Evolutionary conservation across 345 rosid genomes (phyloP).

Genomic region (Pistacia integerrima): DNA sequence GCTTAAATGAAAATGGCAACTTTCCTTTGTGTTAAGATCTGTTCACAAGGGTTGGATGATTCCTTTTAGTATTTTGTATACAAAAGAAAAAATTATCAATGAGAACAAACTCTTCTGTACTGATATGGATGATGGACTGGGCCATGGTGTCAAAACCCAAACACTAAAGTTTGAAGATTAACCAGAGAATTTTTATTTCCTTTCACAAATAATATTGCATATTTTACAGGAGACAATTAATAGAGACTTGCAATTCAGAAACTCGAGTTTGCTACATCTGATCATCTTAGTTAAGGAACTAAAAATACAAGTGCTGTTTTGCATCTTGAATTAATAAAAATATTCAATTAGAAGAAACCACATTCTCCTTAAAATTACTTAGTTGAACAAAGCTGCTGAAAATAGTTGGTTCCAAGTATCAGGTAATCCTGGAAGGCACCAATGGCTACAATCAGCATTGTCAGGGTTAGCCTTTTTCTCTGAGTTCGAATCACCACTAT

Average conservation of each 20-base stretch:
- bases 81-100: too few relatives aligned
- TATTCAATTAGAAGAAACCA: constrained; percentile 1
- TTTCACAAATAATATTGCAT: constrained; percentile 1
- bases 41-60: too few relatives aligned
- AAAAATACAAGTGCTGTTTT: constrained; percentile 18
- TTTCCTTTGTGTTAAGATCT: background rate
- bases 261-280: background rate
- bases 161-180: too few relatives aligned
- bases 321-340: constrained; percentile 10
- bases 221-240: background rate
- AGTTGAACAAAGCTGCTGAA: constrained; percentile 62
- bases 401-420: constrained; percentile 93
- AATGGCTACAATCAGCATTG: constrained; percentile 94
- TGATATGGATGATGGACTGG: too few relatives aligned
- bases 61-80: too few relatives aligned
- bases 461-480: constrained; percentile 63
- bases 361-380: background rate
- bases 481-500: constrained; percentile 76
- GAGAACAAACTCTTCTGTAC: too few relatives aligned
- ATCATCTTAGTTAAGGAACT: background rate
- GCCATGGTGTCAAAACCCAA: too few relatives aligned
- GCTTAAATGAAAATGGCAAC: constrained; percentile 3
- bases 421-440: constrained; percentile 99
- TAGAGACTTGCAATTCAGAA: background rate
- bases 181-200: background rate